Percentiles rank a stretch among this genome's conserved stretches.
These are phyloP conservation scores for Syzygium jambos DNA, from an alignment of 345 rosid species.

Conservation along the genomic window DNA sequence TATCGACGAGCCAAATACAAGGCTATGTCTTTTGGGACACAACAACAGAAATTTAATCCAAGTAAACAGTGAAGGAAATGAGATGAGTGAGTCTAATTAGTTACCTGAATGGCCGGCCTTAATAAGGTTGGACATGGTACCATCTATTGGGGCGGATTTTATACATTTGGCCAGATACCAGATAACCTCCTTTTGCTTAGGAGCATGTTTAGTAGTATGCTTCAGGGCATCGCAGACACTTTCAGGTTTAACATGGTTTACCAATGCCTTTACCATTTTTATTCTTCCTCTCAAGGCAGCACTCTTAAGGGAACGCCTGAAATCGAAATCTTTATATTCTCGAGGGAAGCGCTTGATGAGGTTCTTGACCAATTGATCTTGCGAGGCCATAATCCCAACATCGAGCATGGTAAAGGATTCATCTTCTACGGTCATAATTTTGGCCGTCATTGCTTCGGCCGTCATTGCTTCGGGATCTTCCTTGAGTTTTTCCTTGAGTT, in stretches of 20 bases:
- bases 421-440: rapidly evolving
- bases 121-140: rapidly evolving
- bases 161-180: not conserved
- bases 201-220: not conserved
- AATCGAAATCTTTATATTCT: not conserved
- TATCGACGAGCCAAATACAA: not conserved
- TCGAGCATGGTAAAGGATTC: not conserved
- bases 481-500: too few relatives aligned
- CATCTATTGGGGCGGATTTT: rapidly evolving
- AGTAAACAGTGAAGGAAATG: not conserved
- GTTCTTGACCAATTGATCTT: not conserved
- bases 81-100: not conserved
- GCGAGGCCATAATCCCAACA: not conserved
- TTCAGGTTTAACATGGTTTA: not conserved
- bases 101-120: not conserved
- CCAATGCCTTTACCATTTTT: not conserved
- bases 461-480: rapidly evolving
- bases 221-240: not conserved
- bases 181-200: not conserved
- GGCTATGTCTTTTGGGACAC: not conserved
- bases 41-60: not conserved
- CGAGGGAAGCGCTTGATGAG: not conserved
- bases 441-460: rapidly evolving
- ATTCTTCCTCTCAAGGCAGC: not conserved
- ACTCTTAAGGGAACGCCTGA: rapidly evolving